Conservation (phyloP, 768 basidiomycete species). For the Dictyophora rubrovolvata region DNA sequence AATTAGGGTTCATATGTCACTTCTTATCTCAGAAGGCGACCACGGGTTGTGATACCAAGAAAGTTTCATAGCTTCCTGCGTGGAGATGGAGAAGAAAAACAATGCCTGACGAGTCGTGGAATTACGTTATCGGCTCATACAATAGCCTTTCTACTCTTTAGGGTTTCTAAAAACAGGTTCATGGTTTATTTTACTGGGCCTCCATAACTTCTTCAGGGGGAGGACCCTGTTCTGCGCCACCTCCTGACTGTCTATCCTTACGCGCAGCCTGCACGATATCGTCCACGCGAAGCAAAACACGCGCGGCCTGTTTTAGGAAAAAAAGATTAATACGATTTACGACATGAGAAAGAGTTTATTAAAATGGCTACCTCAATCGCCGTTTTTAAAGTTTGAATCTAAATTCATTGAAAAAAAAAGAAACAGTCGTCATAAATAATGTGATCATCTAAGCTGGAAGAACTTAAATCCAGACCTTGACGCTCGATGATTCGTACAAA, state of each 20-base stretch:
- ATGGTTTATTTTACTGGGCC: conserved; percentile 8
- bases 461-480: conserved; percentile 50
- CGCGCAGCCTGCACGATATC: conserved; percentile 87
- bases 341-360: conserved; percentile 1
- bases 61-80: too few relatives aligned
- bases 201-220: conserved; percentile 52
- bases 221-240: conserved; percentile 31
- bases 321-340: neutral
- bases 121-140: too few relatives aligned
- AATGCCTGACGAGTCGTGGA: too few relatives aligned
- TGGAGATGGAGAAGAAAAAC: too few relatives aligned
- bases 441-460: neutral
- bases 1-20: neutral
- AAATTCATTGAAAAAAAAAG: neutral
- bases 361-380: conserved; percentile 67
- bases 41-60: too few relatives aligned
- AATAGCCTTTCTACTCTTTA: neutral
- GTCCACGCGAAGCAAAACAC: conserved; percentile 85
- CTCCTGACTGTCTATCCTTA: conserved; percentile 45
- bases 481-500: conserved; percentile 89
- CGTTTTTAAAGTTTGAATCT: conserved; percentile 95
- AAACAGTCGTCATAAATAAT: neutral
- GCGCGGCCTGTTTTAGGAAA: conserved; percentile 51
- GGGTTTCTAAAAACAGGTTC: neutral
- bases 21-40: neutral